Base-by-base conservation (phyloP, 768 basidiomycete genomes). In the Leccinum ochraceum region DNA sequence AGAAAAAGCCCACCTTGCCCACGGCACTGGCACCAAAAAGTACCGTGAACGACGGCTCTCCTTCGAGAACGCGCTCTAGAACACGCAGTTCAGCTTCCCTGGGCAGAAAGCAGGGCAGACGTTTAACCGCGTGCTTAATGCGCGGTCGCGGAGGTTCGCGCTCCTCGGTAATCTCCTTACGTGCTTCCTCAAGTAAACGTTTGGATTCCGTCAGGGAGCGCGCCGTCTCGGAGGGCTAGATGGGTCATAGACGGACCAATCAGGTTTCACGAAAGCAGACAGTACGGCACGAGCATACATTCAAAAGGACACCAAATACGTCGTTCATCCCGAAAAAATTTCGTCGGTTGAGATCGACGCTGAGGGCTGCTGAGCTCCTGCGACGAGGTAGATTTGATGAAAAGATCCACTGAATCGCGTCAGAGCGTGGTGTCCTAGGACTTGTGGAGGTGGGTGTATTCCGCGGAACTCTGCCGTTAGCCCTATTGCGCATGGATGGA, bases 261-360 rank as follows among this genome's bases (percentile, higher is more conserved):
- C 60, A 64, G 64, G 34, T 30, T 26, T 20, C 32, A 28, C 14
- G 56, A 26, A 49, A 36, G 22, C 13, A 44, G 34, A 42, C 61
- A 54, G 53, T 49, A 53, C 51, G 46, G 54, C 54, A 56, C 22
- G 13, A 30, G 75, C 86, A 52, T 77, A 90, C 91, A 63, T 91
- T 92, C 32, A 87, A 77, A 22, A 93, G 74, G 20, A 93, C 91
- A 22, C 83, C 82, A 37, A 93, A 74, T 56, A 94, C 85, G 61
- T 93, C 91, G 55, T 88, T 83, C 78, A 93, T 81, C 28, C 92
- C 90, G 63, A 93, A 93, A 63, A 92, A 83, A 62, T 86, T 86
- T 58, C 90, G 80, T 68, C 85, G 86, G 69, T 84, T 84, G 53
- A 84, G 76, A 69, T 88, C 86, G 44, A 79, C 71, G 20, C 85